phyloP scores from a whole-genome alignment of 306 rosid species.

The Vicia villosa region DNA sequence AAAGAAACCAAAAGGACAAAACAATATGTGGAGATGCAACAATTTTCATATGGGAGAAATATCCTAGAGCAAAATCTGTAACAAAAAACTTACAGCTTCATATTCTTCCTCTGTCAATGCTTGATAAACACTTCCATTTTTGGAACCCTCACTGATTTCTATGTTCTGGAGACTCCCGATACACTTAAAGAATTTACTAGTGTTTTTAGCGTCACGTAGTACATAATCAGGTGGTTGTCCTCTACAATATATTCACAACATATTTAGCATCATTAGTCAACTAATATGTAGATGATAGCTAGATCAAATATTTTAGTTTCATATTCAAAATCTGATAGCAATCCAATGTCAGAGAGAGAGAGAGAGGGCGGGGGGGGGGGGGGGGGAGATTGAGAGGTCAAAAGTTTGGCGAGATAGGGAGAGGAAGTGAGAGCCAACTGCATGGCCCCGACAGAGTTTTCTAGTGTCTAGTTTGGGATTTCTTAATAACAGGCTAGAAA shows the following conservation, averaged over 20 bases:
- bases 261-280: slow-evolving; percentile 24
- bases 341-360: too few relatives aligned
- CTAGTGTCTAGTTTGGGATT: not conserved
- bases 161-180: slow-evolving; percentile 66
- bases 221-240: slow-evolving; percentile 96
- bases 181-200: slow-evolving; percentile 88
- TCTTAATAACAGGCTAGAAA: not conserved
- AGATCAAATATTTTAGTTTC: not conserved
- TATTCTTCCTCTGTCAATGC: slow-evolving; percentile 88
- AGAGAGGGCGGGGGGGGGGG: too few relatives aligned
- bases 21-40: slow-evolving; percentile 10
- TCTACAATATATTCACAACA: slow-evolving; percentile 54
- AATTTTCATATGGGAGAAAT: slow-evolving; percentile 24
- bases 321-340: slow-evolving; percentile 30
- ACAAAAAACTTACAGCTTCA: slow-evolving; percentile 79
- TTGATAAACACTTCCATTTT: slow-evolving; percentile 65
- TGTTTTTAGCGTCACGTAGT: slow-evolving; percentile 92
- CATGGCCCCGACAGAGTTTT: not conserved
- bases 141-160: slow-evolving; percentile 60
- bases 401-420: slow-evolving; percentile 1
- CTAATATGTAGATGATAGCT: slow-evolving; percentile 10
- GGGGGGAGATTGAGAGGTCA: not conserved
- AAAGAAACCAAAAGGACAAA: slow-evolving; percentile 28
- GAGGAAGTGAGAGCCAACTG: slow-evolving; percentile 3
- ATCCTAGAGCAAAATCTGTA: slow-evolving; percentile 16